Base-by-base conservation (phyloP, 495 filamentous ascomycete species). In the Geopyxis carbonaria region DNA sequence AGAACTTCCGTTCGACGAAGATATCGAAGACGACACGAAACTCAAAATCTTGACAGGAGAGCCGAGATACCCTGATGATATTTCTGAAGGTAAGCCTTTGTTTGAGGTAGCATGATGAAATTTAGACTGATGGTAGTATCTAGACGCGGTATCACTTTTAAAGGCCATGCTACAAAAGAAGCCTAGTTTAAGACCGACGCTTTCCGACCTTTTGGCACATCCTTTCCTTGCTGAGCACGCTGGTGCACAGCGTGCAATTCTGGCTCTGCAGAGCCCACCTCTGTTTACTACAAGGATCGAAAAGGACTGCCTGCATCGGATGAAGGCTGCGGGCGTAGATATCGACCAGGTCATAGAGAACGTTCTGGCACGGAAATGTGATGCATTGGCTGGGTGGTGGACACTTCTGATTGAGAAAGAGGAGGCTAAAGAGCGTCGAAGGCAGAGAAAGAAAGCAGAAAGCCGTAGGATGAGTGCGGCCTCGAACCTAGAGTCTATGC, bases 1-100 rank as follows among this genome's bases (percentile, higher is more conserved):
- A 28, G 91, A 95, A 59, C 68, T 97, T 15, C 89, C 89, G 4
- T 97, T 87, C 52, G 89, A 97, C 51, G 89, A 97, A 38, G 89
- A 94, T 51, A 73, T 87, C 48, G 87, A 93, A 47, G 72, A 70
- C 43, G 64, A 75, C 40, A 97, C 91, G 37, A 82, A 93, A 50
- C 65, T 65, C 10, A 80, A 74, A 57, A 95, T 97, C 46, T 61
- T 95, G 43, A 72, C 66, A 3, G 73, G 78, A 39, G 89, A 94
- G 44, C 83, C 87, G 0, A 72, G 69, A 32, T 95, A 78, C 56
- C 84, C 83, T 15, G 80, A 83, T 29, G 70, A 76, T 51, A 66
- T 95, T 13, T 71, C 82, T 0, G 64, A 56, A 31, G 52, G 52
- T 56, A 42, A 28, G 36, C 13, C 29, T 37, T 27, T 8, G 27